Evolutionary conservation across 1,284 basidiomycete species (phyloP).

Genomic region (Hortiboletus rubellus): DNA sequence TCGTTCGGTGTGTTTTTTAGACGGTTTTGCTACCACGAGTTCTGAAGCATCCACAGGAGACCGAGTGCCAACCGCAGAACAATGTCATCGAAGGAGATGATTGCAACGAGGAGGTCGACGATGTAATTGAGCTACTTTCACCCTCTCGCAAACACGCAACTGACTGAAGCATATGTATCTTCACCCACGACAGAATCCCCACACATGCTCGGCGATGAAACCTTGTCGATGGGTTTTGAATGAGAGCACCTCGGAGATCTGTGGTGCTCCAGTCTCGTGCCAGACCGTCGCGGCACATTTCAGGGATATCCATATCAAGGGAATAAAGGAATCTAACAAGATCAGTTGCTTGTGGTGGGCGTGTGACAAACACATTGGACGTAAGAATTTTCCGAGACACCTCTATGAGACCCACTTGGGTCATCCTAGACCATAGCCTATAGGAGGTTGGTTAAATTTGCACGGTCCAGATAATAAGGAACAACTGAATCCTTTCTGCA

Average conservation of each 20-base stretch:
- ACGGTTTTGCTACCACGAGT: too few relatives aligned
- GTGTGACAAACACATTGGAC: fast-evolving
- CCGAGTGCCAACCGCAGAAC: neutral
- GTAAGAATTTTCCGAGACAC: slow-evolving; percentile 15
- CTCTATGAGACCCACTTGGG: neutral
- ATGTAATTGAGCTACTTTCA: neutral
- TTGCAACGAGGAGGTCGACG: neutral
- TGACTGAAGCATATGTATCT: neutral
- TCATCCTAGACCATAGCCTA: neutral
- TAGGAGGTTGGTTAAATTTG: neutral
- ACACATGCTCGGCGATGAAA: neutral
- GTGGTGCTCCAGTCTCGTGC: neutral
- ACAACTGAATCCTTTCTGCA: neutral
- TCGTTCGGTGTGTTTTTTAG: neutral
- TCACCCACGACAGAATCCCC: neutral
- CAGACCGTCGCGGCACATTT: neutral
- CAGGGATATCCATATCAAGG: neutral
- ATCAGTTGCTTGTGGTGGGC: neutral
- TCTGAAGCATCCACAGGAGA: slow-evolving; percentile 2
- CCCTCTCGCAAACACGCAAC: too few relatives aligned
- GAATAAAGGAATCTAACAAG: fast-evolving
- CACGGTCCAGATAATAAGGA: neutral
- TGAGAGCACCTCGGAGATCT: neutral
- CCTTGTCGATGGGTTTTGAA: slow-evolving; percentile 4
- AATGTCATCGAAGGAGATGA: neutral